phyloP scores from a whole-genome alignment of 352 stramenopile species.

The Phytophthora fragariaefolia region DNA sequence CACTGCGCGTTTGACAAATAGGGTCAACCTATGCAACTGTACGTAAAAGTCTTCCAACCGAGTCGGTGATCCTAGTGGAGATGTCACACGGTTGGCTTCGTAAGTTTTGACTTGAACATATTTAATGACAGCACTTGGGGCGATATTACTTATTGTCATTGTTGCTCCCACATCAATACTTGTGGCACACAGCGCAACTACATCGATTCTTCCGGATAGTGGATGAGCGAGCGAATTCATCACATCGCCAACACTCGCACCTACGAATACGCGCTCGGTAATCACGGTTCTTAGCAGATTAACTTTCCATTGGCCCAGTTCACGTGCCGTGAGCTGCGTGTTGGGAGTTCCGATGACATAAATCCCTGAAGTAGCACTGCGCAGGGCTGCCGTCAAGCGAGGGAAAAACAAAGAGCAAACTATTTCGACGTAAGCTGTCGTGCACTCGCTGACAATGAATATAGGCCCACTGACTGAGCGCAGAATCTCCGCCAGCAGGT shows the following conservation, averaged over 20 bases:
- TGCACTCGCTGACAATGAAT: conserved; percentile 46
- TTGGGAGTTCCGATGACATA: conserved; percentile 40
- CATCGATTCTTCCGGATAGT: background rate
- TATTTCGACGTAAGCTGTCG: conserved; percentile 42
- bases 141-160: background rate
- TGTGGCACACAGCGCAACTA: background rate
- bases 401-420: conserved; percentile 52
- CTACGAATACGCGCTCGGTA: conserved; percentile 20
- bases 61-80: background rate
- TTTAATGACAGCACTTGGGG: background rate
- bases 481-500: conserved; percentile 34
- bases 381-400: background rate
- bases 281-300: conserved; percentile 46
- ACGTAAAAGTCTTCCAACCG: conserved; percentile 2
- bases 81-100: background rate
- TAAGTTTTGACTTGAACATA: background rate
- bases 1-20: conserved; percentile 38
- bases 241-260: background rate
- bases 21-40: conserved; percentile 34
- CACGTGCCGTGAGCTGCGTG: conserved; percentile 28
- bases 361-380: conserved; percentile 29
- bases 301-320: conserved; percentile 46
- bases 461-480: conserved; percentile 26
- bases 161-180: background rate
- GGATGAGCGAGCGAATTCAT: background rate